Conservation (phyloP, 768 basidiomycete genomes). For the Leccinum aurantiacum region DNA sequence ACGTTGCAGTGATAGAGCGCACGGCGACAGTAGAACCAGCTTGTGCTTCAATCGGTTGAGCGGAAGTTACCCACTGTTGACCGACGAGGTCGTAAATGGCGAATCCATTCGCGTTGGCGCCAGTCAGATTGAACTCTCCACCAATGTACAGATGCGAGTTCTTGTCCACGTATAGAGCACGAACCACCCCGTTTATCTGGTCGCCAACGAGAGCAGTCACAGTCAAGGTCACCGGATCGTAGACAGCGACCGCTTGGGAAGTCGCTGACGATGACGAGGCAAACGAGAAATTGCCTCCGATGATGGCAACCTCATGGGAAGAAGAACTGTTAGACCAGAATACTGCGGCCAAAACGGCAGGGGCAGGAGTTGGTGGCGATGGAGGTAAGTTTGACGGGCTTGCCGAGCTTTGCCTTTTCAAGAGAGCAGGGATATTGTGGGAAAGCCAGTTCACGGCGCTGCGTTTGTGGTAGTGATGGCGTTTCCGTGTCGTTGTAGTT, state of each 20-base stretch:
- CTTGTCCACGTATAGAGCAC: constrained; percentile 63
- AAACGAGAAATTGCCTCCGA: constrained; percentile 91
- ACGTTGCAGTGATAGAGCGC: constrained; percentile 65
- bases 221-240: constrained; percentile 53
- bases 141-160: constrained; percentile 76
- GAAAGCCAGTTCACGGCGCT: constrained; percentile 49
- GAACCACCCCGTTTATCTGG: constrained; percentile 74
- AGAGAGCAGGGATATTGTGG: constrained; percentile 42
- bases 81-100: constrained; percentile 75
- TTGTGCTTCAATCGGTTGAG: constrained; percentile 60
- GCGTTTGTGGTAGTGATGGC: constrained; percentile 39
- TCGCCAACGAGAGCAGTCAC: constrained; percentile 58
- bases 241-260: constrained; percentile 66
- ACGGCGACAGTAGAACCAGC: constrained; percentile 61
- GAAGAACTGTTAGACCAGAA: constrained; percentile 87
- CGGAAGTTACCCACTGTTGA: constrained; percentile 59
- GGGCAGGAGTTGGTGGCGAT: constrained; percentile 57
- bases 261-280: constrained; percentile 37
- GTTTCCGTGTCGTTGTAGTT: constrained; percentile 36
- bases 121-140: constrained; percentile 72
- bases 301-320: constrained; percentile 62
- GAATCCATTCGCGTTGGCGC: constrained; percentile 62
- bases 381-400: constrained; percentile 55
- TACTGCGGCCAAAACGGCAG: constrained; percentile 79
- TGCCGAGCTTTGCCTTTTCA: constrained; percentile 51